Evolutionary conservation across 2,329 filamentous ascomycete genomes (phyloP).

Genomic region (Hypoxylon sp.): DNA sequence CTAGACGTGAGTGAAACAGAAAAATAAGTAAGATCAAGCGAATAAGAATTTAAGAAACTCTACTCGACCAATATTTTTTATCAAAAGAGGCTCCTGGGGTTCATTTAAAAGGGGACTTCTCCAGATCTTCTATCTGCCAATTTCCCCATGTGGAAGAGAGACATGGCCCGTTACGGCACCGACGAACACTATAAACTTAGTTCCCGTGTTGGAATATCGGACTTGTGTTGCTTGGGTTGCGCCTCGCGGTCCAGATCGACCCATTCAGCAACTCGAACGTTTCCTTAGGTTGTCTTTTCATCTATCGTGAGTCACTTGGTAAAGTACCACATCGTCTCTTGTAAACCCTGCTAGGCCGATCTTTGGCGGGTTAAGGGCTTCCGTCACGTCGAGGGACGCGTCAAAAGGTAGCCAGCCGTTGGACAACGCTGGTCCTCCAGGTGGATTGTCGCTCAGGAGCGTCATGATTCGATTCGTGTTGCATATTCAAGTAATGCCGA

Average conservation of each 20-base stretch:
- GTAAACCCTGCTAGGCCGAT: slow-evolving; percentile 34
- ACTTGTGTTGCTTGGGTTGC: slow-evolving; percentile 14
- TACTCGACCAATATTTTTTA: slow-evolving; percentile 34
- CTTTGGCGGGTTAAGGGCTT: slow-evolving; percentile 30
- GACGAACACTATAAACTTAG: slow-evolving; percentile 40
- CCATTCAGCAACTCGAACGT: slow-evolving; percentile 16
- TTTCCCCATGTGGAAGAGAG: slow-evolving; percentile 40
- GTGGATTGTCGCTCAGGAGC: slow-evolving; percentile 9
- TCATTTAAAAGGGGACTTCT: slow-evolving; percentile 33
- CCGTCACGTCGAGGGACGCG: slow-evolving; percentile 35
- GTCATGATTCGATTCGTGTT: slow-evolving; percentile 23
- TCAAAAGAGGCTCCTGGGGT: slow-evolving; percentile 34
- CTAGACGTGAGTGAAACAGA: slow-evolving; percentile 45
- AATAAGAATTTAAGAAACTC: slow-evolving; percentile 44
- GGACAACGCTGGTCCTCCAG: slow-evolving; percentile 24
- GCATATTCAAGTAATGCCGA: slow-evolving; percentile 40
- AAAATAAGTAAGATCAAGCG: slow-evolving; percentile 39
- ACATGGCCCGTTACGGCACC: slow-evolving; percentile 35
- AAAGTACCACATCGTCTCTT: slow-evolving; percentile 16
- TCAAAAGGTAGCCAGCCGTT: slow-evolving; percentile 26
- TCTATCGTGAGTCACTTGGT: slow-evolving; percentile 28
- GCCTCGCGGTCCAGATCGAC: slow-evolving; percentile 31
- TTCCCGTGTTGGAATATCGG: slow-evolving; percentile 43
- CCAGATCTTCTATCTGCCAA: slow-evolving; percentile 29
- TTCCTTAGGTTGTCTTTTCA: slow-evolving; percentile 11